These are phyloP conservation scores for Colletotrichum gloeosporioides DNA, from an alignment of 2,329 filamentous ascomycete species.

Conservation along the genomic window DNA sequence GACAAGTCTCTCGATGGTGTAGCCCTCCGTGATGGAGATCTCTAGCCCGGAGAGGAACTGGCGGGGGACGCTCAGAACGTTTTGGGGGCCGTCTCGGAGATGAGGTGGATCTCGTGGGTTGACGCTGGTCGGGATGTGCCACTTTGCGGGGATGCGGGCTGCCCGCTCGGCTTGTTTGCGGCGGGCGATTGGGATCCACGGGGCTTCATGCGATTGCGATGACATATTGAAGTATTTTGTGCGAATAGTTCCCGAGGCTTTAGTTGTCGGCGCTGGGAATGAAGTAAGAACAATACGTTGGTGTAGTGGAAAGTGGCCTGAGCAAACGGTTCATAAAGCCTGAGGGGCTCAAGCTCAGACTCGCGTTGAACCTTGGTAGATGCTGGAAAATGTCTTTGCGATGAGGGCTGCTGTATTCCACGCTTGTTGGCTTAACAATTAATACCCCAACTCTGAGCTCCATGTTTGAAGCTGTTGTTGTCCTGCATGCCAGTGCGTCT, in stretches of 20 bases:
- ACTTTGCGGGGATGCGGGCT: conserved; percentile 1
- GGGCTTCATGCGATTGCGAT: background rate
- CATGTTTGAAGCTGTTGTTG: background rate
- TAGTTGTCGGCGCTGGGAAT: background rate
- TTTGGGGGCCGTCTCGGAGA: background rate
- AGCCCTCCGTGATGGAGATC: background rate
- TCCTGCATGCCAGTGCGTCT: background rate
- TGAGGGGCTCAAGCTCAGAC: background rate
- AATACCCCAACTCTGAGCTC: background rate
- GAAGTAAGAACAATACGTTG: background rate
- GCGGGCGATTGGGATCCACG: conserved; percentile 2
- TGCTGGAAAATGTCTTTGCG: background rate
- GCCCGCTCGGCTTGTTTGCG: conserved; percentile 10
- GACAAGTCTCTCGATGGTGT: background rate
- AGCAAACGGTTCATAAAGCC: background rate
- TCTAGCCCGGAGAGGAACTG: background rate
- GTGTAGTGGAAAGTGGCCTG: background rate
- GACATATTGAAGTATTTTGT: background rate
- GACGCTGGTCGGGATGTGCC: background rate
- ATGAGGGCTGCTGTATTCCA: background rate
- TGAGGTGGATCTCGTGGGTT: background rate
- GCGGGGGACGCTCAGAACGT: background rate
- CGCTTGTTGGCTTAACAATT: background rate
- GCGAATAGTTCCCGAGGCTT: background rate
- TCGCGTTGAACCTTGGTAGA: background rate